A percentile compares a stretch with the other conserved stretches of the same genome.
Evolutionary conservation across 1,284 basidiomycete species (phyloP).

Genomic region (Puccinia triticina): DNA sequence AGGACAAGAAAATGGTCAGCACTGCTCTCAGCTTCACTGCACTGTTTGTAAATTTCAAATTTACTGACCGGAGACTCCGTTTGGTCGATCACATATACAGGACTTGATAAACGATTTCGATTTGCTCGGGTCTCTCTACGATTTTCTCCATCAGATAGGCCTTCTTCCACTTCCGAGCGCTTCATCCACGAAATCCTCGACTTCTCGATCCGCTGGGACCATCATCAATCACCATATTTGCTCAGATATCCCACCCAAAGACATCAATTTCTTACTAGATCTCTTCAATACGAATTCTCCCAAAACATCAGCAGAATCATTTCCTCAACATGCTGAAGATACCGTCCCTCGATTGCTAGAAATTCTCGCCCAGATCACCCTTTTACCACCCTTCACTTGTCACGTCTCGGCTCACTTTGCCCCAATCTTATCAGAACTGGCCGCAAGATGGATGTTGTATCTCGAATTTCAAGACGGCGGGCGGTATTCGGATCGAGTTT

Average conservation of each 20-base stretch:
- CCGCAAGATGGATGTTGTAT: conserved; percentile 35
- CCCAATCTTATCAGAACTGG: conserved; percentile 45
- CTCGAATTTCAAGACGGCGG: conserved; percentile 14
- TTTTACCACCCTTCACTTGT: conserved; percentile 39
- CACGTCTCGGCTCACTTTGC: conserved; percentile 32
- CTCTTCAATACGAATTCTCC: conserved; percentile 7
- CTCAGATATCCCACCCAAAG: conserved; percentile 23
- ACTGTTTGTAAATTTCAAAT: background rate
- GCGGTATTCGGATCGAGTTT: conserved; percentile 19
- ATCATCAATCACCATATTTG: conserved; percentile 12
- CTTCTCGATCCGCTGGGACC: background rate
- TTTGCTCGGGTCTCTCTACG: conserved; percentile 25
- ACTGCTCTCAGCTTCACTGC: background rate
- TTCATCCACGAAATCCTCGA: conserved; percentile 17
- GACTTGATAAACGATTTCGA: conserved; percentile 19
- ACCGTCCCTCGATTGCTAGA: conserved; percentile 10
- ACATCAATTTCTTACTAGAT: conserved; percentile 10
- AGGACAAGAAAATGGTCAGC: background rate
- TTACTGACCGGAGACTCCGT: background rate
- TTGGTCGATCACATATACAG: background rate
- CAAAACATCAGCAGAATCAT: background rate
- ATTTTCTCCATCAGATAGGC: conserved; percentile 41
- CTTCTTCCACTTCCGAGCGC: conserved; percentile 45
- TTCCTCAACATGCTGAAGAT: background rate
- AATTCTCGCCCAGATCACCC: conserved; percentile 29